A percentile compares a stretch with the other conserved stretches of the same genome.
Evolutionary conservation across 2,329 filamentous ascomycete species (phyloP).

Genomic region (Sphaerulina populicola): DNA sequence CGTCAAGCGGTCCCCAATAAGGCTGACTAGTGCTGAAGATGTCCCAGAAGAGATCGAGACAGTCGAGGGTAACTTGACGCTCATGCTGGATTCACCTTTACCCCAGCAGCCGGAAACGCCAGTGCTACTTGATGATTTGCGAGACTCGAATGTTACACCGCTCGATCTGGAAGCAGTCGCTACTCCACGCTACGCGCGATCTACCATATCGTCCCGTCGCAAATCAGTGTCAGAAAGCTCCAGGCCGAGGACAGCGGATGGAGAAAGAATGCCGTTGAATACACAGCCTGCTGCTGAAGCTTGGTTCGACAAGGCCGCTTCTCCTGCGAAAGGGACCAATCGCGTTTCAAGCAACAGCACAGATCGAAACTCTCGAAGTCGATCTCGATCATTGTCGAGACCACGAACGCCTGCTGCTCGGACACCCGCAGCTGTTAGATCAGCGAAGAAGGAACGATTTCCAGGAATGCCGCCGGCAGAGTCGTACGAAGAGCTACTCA

Average conservation of each 20-base stretch:
- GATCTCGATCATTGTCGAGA: not conserved
- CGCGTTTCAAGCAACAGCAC: not conserved
- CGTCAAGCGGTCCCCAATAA: slow-evolving; percentile 5
- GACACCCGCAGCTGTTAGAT: not conserved
- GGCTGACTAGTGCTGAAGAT: slow-evolving; percentile 4
- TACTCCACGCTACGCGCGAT: slow-evolving; percentile 28
- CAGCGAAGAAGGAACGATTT: slow-evolving; percentile 11
- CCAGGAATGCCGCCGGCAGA: slow-evolving; percentile 12
- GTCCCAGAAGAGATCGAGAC: slow-evolving; percentile 2
- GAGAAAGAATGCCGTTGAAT: slow-evolving; percentile 4
- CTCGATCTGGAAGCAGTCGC: slow-evolving; percentile 4
- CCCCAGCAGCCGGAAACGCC: not conserved
- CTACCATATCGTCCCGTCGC: slow-evolving; percentile 30
- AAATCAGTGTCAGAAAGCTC: slow-evolving; percentile 21
- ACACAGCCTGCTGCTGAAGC: slow-evolving; percentile 3
- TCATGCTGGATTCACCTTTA: slow-evolving; percentile 2
- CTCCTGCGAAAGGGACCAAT: not conserved
- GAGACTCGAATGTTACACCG: slow-evolving; percentile 8
- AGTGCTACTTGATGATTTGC: not conserved
- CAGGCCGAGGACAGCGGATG: slow-evolving; percentile 27
- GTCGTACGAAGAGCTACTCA: slow-evolving; percentile 13
- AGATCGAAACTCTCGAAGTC: not conserved
- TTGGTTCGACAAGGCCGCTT: slow-evolving; percentile 4
- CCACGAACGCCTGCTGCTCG: not conserved
- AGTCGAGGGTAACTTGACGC: slow-evolving; percentile 9